Conservation (phyloP, 306 rosid genomes). For the Trichosanthes cucumerina region DNA sequence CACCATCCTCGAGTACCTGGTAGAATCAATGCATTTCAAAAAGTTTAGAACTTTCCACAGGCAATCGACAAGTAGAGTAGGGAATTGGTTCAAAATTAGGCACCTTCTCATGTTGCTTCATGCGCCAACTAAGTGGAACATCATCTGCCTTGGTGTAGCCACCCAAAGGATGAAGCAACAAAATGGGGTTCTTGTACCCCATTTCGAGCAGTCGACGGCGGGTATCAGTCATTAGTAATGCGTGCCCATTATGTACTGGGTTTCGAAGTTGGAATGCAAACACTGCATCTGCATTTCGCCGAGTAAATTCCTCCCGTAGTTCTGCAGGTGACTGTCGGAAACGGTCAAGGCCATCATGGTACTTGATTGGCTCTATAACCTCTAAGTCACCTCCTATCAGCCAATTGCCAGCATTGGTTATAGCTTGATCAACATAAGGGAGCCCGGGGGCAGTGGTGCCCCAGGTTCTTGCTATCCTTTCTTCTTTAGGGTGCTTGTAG, state of each 20-base stretch:
- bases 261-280: constrained; percentile 93
- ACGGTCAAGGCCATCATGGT: constrained; percentile 87
- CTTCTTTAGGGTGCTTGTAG: constrained; percentile 93
- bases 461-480: constrained; percentile 93
- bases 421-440: constrained; percentile 82
- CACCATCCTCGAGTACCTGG: constrained; percentile 98
- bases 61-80: background rate
- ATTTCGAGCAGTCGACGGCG: constrained; percentile 86
- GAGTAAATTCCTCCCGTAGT: constrained; percentile 73
- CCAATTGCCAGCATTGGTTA: constrained; percentile 83
- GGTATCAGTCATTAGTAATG: constrained; percentile 93
- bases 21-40: background rate
- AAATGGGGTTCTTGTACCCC: constrained; percentile 95
- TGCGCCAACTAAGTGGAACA: constrained; percentile 92
- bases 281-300: constrained; percentile 89
- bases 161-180: constrained; percentile 94
- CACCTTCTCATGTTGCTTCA: constrained; percentile 98
- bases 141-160: constrained; percentile 99
- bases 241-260: constrained; percentile 98
- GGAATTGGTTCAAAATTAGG: background rate
- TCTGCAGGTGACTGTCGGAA: constrained; percentile 80
- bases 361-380: constrained; percentile 77
- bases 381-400: constrained; percentile 95
- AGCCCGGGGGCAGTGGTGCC: constrained; percentile 85
- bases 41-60: background rate